phyloP scores from a whole-genome alignment of 306 rosid species.

The Begonia fuchsioides region DNA sequence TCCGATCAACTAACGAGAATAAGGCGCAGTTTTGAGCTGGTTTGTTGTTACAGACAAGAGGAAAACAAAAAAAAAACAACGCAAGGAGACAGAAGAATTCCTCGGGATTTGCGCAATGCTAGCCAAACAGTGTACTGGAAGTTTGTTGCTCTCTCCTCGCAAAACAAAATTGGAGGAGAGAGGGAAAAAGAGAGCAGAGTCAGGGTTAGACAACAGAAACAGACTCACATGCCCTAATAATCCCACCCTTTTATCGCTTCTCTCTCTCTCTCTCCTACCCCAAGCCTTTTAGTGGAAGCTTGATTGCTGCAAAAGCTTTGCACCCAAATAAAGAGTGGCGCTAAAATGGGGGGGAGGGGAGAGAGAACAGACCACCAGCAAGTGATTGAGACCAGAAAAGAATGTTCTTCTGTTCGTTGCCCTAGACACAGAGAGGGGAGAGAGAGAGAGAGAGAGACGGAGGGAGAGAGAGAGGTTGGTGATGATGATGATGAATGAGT shows the following conservation, averaged over 20 bases:
- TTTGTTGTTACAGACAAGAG: no score
- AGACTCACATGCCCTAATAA: slow-evolving; percentile 37
- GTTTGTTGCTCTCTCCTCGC: background rate
- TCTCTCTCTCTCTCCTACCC: slow-evolving; percentile 35
- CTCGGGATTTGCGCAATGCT: no score
- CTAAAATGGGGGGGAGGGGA: slow-evolving; percentile 12
- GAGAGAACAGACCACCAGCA: no score
- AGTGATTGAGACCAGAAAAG: slow-evolving; percentile 46
- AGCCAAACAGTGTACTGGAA: background rate
- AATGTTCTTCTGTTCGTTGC: background rate
- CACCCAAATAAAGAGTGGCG: slow-evolving; percentile 36
- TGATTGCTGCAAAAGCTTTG: slow-evolving; percentile 63
- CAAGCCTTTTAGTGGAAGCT: slow-evolving; percentile 20
- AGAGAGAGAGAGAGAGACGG: no score
- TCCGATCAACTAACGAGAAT: no score
- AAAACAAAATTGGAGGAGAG: slow-evolving; percentile 7
- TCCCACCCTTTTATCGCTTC: slow-evolving; percentile 17
- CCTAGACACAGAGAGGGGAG: no score
- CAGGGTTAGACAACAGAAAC: slow-evolving; percentile 28
- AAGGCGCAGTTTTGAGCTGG: no score
- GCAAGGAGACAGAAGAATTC: no score
- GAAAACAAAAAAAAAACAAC: no score
- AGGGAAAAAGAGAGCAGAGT: slow-evolving; percentile 10
- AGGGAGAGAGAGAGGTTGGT: background rate
- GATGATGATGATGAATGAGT: background rate